phyloP scores from a whole-genome alignment of 139 green algal species.

The Raphidocelis subcapitata region DNA sequence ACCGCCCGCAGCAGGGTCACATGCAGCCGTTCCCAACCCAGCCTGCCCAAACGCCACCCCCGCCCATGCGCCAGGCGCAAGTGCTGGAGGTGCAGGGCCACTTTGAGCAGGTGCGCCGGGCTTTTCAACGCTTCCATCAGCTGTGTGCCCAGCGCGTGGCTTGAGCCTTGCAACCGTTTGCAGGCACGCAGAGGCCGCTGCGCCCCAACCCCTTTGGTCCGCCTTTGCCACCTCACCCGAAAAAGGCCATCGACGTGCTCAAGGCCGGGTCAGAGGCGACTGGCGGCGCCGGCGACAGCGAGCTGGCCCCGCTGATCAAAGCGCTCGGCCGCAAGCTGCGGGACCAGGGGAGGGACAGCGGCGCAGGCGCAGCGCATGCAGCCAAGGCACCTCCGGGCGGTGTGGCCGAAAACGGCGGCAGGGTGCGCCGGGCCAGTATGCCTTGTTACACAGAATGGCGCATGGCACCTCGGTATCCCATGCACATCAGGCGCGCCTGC shows the following conservation, averaged over 20 bases:
- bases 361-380: too few relatives aligned
- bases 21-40: not conserved
- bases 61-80: slow-evolving; percentile 15
- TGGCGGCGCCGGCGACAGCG: too few relatives aligned
- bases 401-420: not conserved
- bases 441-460: not conserved
- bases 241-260: not conserved
- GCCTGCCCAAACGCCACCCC: not conserved
- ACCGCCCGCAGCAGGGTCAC: not conserved
- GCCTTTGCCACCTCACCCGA: not conserved
- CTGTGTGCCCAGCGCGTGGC: not conserved
- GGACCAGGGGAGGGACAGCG: too few relatives aligned
- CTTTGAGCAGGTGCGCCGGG: slow-evolving; percentile 14
- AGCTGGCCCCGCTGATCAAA: too few relatives aligned
- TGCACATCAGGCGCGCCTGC: not conserved
- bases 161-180: not conserved
- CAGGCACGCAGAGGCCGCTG: not conserved
- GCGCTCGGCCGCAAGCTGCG: too few relatives aligned
- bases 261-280: too few relatives aligned
- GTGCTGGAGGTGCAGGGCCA: slow-evolving; percentile 32
- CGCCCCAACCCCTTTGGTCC: not conserved
- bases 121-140: not conserved
- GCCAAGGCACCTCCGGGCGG: too few relatives aligned
- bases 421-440: not conserved
- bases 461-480: not conserved